Evolutionary conservation across 2,329 filamentous ascomycete species (phyloP), one percentile per base, ranked within the genome.

Genomic region (Madurella fahalii): DNA sequence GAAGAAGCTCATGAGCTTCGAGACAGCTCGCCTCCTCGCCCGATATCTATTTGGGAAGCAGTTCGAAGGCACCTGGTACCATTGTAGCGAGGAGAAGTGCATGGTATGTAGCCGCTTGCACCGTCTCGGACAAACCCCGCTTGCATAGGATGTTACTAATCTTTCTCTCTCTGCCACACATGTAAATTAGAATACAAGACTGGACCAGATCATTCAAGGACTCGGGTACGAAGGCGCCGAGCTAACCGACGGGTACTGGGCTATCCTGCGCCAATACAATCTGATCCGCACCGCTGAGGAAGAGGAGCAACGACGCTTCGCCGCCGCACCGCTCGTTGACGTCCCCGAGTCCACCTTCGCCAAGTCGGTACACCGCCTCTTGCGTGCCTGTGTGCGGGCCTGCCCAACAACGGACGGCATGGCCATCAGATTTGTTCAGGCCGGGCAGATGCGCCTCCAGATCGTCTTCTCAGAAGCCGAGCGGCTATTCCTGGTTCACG

Each of bases 191-290:
- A 54, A 54, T 32, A 39, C 40, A 2, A 40, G 47, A 12, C 47
- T 50, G 16, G 47, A 46, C 13, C 40, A 40, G 2, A 51, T 62
- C 12, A 54, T 65, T 13, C 39, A 57, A 18, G 60, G 58, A 7
- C 54, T 66, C 18, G 58, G 52, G 9, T 52, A 46, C 48, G 51
- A 59, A 25, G 58, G 61, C 39, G 45, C 57, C 12, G 47, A 58
- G 48, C 43, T 65, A 11, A 52, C 54, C 1, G 47, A 57, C 4
- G 16, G 44, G 2, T 65, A 65, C 54, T 66, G 64, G 63, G 12
- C 9, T 9, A 57, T 66, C 43, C 44, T 65, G 5, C 18, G 40
- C 3, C 7, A 46, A 32, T 31, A 56, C 50, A 32, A 32, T 4
- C 42, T 62, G 5, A 32, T 65, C 16, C 56, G 48, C 39, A 65